phyloP scores from a whole-genome alignment of 1,284 basidiomycete genomes.

The Pyrrhoderma noxium region DNA sequence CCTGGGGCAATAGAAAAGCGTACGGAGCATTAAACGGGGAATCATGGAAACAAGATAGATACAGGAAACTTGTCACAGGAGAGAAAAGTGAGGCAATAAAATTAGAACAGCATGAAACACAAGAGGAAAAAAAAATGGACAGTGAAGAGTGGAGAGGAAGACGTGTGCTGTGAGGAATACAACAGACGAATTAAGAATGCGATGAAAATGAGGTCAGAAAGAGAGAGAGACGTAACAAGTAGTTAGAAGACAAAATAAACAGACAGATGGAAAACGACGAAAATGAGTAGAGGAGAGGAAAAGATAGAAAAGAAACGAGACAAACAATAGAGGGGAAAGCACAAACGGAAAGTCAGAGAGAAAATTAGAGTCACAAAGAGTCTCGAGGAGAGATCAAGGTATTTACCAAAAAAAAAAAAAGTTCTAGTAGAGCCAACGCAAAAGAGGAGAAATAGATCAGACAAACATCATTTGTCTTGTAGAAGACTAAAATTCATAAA shows the following conservation, averaged over 20 bases:
- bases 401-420: not conserved
- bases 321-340: not conserved
- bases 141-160: no score
- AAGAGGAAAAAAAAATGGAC: no score
- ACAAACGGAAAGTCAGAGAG: not conserved
- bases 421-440: not conserved
- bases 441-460: not conserved
- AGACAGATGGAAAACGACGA: not conserved
- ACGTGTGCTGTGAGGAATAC: no score
- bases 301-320: not conserved
- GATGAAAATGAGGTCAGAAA: not conserved
- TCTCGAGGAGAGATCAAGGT: not conserved
- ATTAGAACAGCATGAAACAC: no score
- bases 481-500: not conserved
- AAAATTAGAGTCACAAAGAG: not conserved
- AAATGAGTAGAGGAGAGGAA: not conserved
- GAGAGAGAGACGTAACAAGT: not conserved
- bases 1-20: no score
- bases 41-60: no score
- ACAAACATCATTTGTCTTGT: not conserved
- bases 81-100: not conserved
- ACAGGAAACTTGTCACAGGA: slow-evolving; percentile 2
- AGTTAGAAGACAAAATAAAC: slow-evolving; percentile 1
- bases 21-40: no score
- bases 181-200: no score